phyloP scores from a whole-genome alignment of 805 yeast genomes.

The Ogataea neopini region DNA sequence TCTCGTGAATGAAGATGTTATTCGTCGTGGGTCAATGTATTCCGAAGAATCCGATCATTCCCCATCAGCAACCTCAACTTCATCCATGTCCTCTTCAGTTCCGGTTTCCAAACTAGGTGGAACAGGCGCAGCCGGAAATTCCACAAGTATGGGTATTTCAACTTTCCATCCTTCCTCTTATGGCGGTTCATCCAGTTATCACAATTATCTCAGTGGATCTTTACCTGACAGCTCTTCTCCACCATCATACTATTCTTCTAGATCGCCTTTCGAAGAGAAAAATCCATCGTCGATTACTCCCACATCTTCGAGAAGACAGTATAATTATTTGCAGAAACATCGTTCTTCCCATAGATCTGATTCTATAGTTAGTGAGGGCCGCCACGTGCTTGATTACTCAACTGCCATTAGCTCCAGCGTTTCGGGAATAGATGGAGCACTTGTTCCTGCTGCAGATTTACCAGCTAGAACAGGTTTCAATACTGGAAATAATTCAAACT shows the following conservation, averaged over 20 bases:
- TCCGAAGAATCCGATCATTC: constrained; percentile 24
- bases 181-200: constrained; percentile 22
- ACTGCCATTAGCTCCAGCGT: background rate
- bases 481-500: constrained; percentile 5
- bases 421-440: background rate
- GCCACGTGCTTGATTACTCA: constrained; percentile 11
- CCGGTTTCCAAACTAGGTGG: constrained; percentile 20
- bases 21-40: constrained; percentile 31
- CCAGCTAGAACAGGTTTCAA: background rate
- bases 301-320: constrained; percentile 29
- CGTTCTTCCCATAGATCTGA: constrained; percentile 18
- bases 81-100: constrained; percentile 25
- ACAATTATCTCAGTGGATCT: constrained; percentile 30
- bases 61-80: constrained; percentile 18
- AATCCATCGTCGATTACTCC: background rate
- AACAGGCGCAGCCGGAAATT: background rate
- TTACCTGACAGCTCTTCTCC: constrained; percentile 27
- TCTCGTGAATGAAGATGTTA: constrained; percentile 52
- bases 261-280: constrained; percentile 20
- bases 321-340: constrained; percentile 27
- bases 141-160: background rate
- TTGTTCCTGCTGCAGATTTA: background rate
- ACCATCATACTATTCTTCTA: constrained; percentile 20
- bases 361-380: constrained; percentile 13
- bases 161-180: constrained; percentile 20